Evolutionary conservation across 208 protist genomes (phyloP).

Genomic region (Trichomonas gallinae): DNA sequence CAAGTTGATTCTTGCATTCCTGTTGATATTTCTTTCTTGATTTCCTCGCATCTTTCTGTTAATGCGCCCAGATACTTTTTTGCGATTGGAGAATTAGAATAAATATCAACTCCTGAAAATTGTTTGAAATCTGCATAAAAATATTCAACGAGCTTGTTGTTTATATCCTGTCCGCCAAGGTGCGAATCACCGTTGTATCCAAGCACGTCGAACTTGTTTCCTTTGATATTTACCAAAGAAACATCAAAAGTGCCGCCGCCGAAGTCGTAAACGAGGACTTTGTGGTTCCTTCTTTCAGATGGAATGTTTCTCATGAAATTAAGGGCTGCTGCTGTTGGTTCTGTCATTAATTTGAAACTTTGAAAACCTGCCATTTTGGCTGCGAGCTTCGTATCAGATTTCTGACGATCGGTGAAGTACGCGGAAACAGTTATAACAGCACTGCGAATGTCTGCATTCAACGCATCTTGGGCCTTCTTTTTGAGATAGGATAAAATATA

Average conservation of each 20-base stretch:
- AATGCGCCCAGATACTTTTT: not conserved
- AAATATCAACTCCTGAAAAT: constrained; percentile 71
- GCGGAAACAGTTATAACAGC: constrained; percentile 70
- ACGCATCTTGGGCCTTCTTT: constrained; percentile 67
- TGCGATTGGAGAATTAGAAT: not conserved
- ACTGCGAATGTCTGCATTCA: constrained; percentile 59
- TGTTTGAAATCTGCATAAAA: constrained; percentile 47
- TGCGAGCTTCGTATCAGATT: constrained; percentile 87
- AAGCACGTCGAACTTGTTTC: constrained; percentile 81
- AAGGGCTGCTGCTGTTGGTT: constrained; percentile 90
- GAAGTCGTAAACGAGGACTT: constrained; percentile 90
- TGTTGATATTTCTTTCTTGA: not conserved
- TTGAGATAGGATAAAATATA: constrained; percentile 63
- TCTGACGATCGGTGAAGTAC: constrained; percentile 94
- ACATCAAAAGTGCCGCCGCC: constrained; percentile 57
- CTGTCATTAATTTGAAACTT: constrained; percentile 92
- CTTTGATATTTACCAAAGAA: constrained; percentile 86
- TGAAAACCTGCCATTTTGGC: constrained; percentile 87
- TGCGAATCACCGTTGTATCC: constrained; percentile 81
- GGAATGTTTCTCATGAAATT: constrained; percentile 82
- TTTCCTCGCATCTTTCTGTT: not conserved
- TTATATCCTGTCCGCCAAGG: constrained; percentile 83
- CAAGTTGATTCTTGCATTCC: not conserved
- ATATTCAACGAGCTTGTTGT: constrained; percentile 73
- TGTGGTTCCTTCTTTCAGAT: constrained; percentile 45